Percentiles rank a stretch among this genome's conserved stretches.
Conservation (phyloP, 306 rosid species). For the Oemleria cerasiformis region DNA sequence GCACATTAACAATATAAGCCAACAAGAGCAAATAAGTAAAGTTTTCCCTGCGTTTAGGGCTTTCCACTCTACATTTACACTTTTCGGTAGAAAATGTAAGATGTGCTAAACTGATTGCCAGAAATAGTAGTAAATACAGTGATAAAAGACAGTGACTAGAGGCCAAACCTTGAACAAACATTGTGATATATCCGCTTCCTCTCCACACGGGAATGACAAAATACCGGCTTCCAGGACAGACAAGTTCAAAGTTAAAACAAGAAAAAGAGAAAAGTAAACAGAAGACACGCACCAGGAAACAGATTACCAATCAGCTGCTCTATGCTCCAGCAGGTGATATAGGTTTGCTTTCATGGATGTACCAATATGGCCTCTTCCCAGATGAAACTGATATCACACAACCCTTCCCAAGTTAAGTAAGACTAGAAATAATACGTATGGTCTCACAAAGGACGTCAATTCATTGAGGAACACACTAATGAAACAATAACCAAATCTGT, state of each 20-base stretch:
- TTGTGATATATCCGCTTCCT: constrained; percentile 82
- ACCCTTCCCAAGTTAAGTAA: constrained; percentile 5
- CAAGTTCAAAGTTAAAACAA: constrained; percentile 13
- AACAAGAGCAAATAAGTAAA: background rate
- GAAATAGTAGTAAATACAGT: background rate
- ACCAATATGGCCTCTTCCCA: constrained; percentile 93
- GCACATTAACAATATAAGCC: background rate
- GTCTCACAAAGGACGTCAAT: background rate
- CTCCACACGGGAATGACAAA: constrained; percentile 90
- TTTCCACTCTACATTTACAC: background rate
- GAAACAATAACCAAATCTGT: background rate
- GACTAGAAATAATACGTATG: background rate
- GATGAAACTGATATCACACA: constrained; percentile 57
- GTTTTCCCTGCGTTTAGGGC: background rate
- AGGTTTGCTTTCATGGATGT: constrained; percentile 76
- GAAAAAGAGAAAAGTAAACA: background rate
- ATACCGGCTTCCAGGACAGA: constrained; percentile 58
- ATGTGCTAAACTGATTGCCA: background rate
- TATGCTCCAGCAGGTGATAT: constrained; percentile 69
- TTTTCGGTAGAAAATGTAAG: background rate
- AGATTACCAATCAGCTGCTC: constrained; percentile 78
- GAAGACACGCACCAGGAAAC: constrained; percentile 4
- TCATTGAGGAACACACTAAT: background rate
- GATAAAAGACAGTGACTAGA: constrained; percentile 25
- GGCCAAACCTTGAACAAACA: constrained; percentile 85